Percentiles rank a stretch among this genome's conserved stretches.
Evolutionary conservation across 768 basidiomycete species (phyloP).

Genomic region (Lyophyllum atratum): DNA sequence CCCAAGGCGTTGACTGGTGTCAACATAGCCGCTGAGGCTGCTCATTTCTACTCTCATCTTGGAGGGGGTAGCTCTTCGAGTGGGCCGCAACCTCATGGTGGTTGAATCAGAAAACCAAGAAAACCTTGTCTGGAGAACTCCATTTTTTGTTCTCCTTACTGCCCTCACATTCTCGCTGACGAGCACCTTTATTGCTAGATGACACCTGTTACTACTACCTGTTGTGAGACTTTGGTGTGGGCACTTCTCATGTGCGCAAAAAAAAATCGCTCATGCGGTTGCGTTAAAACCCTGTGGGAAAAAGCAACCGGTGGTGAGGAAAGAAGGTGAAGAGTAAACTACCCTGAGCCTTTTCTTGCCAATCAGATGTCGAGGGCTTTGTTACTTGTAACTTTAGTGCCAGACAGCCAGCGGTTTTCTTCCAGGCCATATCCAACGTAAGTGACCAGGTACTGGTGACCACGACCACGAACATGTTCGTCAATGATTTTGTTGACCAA

Average conservation of each 20-base stretch:
- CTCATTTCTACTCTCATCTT: neutral
- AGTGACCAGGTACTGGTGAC: slow-evolving; percentile 29
- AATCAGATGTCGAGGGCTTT: slow-evolving; percentile 24
- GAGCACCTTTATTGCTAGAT: slow-evolving; percentile 22
- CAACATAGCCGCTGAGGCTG: neutral
- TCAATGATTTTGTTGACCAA: no score
- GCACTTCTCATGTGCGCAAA: neutral
- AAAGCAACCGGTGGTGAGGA: no score
- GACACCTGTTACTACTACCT: slow-evolving; percentile 13
- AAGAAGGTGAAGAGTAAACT: no score
- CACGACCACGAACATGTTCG: slow-evolving; percentile 19
- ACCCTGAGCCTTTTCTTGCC: no score
- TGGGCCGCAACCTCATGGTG: neutral
- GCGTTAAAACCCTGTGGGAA: no score
- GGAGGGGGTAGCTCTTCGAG: neutral
- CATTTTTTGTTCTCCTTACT: slow-evolving; percentile 3
- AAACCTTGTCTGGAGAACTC: slow-evolving; percentile 5
- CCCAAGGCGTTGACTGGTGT: neutral
- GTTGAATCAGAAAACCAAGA: slow-evolving; percentile 3
- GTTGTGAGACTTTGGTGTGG: neutral
- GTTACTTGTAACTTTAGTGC: slow-evolving; percentile 20
- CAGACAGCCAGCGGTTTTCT: slow-evolving; percentile 29
- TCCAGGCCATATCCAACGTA: slow-evolving; percentile 32
- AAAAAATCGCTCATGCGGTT: no score
- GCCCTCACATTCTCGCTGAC: slow-evolving; percentile 20